Percentiles rank a stretch among this genome's conserved stretches.
phyloP scores from a whole-genome alignment of 2,329 filamentous ascomycete species.

The Paecilomyces sp. region DNA sequence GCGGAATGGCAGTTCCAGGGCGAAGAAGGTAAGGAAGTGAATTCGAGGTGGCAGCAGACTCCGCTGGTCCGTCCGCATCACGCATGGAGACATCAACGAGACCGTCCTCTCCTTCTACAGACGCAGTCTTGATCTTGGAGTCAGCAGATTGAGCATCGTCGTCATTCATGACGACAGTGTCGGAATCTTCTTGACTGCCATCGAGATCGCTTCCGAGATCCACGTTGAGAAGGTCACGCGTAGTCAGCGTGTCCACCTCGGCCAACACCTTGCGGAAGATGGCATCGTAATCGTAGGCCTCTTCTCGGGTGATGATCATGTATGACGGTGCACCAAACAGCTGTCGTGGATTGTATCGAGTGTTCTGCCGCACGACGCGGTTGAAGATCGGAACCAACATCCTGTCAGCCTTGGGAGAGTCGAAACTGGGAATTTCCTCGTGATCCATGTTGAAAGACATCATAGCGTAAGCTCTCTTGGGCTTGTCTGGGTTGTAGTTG shows the following conservation, averaged over 20 bases:
- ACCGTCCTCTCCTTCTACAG: conserved; percentile 81
- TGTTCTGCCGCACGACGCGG: conserved; percentile 22
- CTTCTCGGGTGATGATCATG: conserved; percentile 66
- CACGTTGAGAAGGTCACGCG: conserved; percentile 56
- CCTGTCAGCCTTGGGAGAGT: conserved; percentile 38
- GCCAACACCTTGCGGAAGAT: conserved; percentile 76
- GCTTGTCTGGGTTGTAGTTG: conserved; percentile 58
- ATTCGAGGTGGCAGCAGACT: conserved; percentile 2
- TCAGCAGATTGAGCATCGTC: conserved; percentile 60
- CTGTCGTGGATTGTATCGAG: conserved; percentile 16
- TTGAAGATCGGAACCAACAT: conserved; percentile 45
- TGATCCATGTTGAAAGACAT: conserved; percentile 25
- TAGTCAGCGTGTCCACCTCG: conserved; percentile 70
- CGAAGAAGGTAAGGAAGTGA: conserved; percentile 37
- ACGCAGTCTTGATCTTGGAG: conserved; percentile 65
- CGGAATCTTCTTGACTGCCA: conserved; percentile 51
- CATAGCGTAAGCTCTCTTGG: conserved; percentile 37
- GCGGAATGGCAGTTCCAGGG: conserved; percentile 52
- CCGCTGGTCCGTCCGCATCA: conserved; percentile 36
- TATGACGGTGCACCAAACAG: conserved; percentile 48
- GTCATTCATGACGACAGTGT: conserved; percentile 58
- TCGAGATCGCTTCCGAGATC: conserved; percentile 43
- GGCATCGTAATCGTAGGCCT: conserved; percentile 60
- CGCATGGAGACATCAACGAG: conserved; percentile 87
- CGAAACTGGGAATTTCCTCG: conserved; percentile 31